A percentile compares a stretch with the other conserved stretches of the same genome.
phyloP scores from a whole-genome alignment of 345 rosid genomes.

The Ceriops decandra region DNA sequence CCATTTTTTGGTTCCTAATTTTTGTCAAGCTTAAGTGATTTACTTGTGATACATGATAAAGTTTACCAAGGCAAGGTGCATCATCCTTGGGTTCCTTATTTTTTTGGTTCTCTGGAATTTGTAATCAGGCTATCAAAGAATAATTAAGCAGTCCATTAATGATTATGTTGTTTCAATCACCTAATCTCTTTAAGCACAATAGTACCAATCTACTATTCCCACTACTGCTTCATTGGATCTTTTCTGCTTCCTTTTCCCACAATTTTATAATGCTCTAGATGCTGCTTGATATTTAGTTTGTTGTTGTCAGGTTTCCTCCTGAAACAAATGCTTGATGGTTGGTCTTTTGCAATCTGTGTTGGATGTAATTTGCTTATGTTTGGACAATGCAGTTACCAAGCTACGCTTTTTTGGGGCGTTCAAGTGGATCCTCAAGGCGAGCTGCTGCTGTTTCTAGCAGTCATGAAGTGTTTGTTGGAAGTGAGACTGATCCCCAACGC shows the following conservation, averaged over 20 bases:
- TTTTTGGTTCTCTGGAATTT: too few species aligned
- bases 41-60: neutral
- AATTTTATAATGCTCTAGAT: too few species aligned
- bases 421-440: slow-evolving; percentile 61
- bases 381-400: slow-evolving; percentile 49
- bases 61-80: neutral
- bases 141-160: too few species aligned
- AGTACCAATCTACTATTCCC: too few species aligned
- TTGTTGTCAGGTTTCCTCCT: neutral
- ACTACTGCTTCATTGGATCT: too few species aligned
- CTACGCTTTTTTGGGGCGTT: slow-evolving; percentile 51
- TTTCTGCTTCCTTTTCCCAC: too few species aligned
- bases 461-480: slow-evolving; percentile 57
- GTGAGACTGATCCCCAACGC: slow-evolving; percentile 54
- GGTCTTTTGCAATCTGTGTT: neutral
- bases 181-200: too few species aligned
- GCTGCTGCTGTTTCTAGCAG: slow-evolving; percentile 50
- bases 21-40: neutral
- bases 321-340: neutral
- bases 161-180: too few species aligned
- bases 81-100: neutral
- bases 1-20: neutral
- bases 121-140: too few species aligned
- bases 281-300: too few species aligned
- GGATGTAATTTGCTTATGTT: slow-evolving; percentile 12